These are phyloP conservation scores for Fusarium mexicanum DNA, from an alignment of 2,329 filamentous ascomycete species.

Conservation along the genomic window DNA sequence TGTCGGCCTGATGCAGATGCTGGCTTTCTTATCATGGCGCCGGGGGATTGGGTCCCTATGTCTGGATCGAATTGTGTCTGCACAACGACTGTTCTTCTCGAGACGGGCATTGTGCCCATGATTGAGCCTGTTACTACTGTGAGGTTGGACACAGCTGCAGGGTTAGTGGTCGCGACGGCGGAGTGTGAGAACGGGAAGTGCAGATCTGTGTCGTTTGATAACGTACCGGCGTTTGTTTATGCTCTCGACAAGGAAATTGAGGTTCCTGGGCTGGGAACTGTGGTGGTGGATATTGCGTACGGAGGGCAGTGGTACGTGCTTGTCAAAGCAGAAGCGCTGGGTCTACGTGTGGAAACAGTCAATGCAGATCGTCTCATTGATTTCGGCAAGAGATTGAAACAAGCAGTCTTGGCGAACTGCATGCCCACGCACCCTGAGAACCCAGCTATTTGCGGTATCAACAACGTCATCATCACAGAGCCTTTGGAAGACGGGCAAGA, in stretches of 20 bases:
- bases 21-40: constrained; percentile 50
- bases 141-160: constrained; percentile 5
- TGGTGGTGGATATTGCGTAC: constrained; percentile 6
- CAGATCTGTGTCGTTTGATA: constrained; percentile 18
- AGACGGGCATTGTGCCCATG: constrained; percentile 57
- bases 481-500: not conserved
- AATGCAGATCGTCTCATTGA: constrained; percentile 10
- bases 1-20: constrained; percentile 54
- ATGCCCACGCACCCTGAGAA: constrained; percentile 55
- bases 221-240: constrained; percentile 8
- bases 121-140: constrained; percentile 44
- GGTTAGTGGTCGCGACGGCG: constrained; percentile 4
- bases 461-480: constrained; percentile 50
- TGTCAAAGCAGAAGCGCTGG: constrained; percentile 8
- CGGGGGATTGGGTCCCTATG: constrained; percentile 40
- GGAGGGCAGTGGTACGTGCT: constrained; percentile 24
- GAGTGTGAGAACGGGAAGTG: constrained; percentile 18
- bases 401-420: constrained; percentile 47
- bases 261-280: not conserved
- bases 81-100: constrained; percentile 55
- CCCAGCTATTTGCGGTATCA: constrained; percentile 52
- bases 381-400: constrained; percentile 54
- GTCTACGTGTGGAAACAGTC: constrained; percentile 13
- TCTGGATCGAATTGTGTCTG: constrained; percentile 56
- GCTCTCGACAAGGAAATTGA: constrained; percentile 14